Percentiles rank a stretch among this genome's conserved stretches.
These are phyloP conservation scores for Aspergillus flavus DNA, from an alignment of 2,329 filamentous ascomycete species.

Conservation along the genomic window DNA sequence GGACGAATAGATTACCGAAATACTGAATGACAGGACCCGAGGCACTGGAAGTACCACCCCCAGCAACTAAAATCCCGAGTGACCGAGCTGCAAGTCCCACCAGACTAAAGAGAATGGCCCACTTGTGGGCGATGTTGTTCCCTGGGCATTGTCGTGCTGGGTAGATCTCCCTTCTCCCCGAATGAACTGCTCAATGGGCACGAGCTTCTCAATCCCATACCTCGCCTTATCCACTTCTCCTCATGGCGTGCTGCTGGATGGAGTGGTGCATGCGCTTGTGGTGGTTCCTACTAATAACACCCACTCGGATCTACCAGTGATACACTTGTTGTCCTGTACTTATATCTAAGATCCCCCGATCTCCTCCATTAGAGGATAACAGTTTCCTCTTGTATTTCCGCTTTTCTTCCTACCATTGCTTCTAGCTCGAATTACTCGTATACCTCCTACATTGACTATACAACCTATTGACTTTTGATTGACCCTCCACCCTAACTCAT, in stretches of 20 bases:
- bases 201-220: constrained; percentile 15
- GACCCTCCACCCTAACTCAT: not conserved
- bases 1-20: not conserved
- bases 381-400: not conserved
- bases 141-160: constrained; percentile 21
- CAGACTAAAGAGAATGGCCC: constrained; percentile 1
- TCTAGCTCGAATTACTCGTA: not conserved
- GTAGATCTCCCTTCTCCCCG: constrained; percentile 20
- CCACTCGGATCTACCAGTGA: constrained; percentile 1
- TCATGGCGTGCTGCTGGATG: constrained; percentile 13
- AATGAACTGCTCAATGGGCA: constrained; percentile 18
- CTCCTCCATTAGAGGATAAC: not conserved
- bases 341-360: constrained; percentile 14
- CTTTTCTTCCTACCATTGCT: not conserved
- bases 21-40: constrained; percentile 28
- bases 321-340: not conserved
- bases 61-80: constrained; percentile 19
- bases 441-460: not conserved
- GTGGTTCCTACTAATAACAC: not conserved
- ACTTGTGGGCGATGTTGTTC: constrained; percentile 14
- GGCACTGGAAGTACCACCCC: constrained; percentile 25
- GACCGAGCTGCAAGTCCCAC: not conserved
- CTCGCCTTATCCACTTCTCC: constrained; percentile 9
- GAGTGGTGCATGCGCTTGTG: not conserved
- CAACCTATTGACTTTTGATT: not conserved